A percentile compares a stretch with the other conserved stretches of the same genome.
phyloP scores from a whole-genome alignment of 495 filamentous ascomycete genomes.

The Chaetomium fimeti region DNA sequence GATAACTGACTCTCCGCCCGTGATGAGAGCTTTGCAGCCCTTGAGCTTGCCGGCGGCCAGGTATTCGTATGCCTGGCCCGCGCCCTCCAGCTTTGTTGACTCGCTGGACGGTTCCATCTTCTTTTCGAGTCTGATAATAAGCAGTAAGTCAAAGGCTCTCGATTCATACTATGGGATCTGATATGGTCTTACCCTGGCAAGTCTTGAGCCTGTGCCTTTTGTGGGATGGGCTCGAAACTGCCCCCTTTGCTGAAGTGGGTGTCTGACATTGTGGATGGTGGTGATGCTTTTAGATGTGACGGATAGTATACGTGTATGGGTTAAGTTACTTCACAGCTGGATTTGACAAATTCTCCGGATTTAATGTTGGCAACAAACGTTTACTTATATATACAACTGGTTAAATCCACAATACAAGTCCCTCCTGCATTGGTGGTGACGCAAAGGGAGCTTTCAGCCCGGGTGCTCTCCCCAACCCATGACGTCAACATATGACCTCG shows the following conservation, averaged over 20 bases:
- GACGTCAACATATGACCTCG: too few species aligned
- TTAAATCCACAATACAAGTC: too few species aligned
- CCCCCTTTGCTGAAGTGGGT: slow-evolving; percentile 11
- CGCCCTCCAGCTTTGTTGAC: slow-evolving; percentile 32
- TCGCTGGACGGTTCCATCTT: slow-evolving; percentile 32
- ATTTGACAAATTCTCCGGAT: too few species aligned
- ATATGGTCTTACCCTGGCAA: slow-evolving; percentile 12
- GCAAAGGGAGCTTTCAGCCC: too few species aligned
- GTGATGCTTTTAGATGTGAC: background rate
- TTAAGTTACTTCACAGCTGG: too few species aligned
- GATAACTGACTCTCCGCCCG: slow-evolving; percentile 52
- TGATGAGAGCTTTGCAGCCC: slow-evolving; percentile 54
- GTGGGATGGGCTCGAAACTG: slow-evolving; percentile 13
- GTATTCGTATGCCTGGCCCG: slow-evolving; percentile 25
- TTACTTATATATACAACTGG: too few species aligned
- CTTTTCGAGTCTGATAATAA: slow-evolving; percentile 27
- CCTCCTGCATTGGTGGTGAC: too few species aligned
- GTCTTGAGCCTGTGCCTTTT: slow-evolving; percentile 20
- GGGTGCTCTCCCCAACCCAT: too few species aligned
- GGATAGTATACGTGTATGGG: background rate
- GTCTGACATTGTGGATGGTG: slow-evolving; percentile 4
- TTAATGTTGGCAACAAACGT: too few species aligned
- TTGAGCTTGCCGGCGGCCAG: slow-evolving; percentile 48
- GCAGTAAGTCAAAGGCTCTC: background rate
- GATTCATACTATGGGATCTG: too few species aligned